These are phyloP conservation scores for Venturia asperata DNA, from an alignment of 2,329 filamentous ascomycete species.

Conservation along the genomic window DNA sequence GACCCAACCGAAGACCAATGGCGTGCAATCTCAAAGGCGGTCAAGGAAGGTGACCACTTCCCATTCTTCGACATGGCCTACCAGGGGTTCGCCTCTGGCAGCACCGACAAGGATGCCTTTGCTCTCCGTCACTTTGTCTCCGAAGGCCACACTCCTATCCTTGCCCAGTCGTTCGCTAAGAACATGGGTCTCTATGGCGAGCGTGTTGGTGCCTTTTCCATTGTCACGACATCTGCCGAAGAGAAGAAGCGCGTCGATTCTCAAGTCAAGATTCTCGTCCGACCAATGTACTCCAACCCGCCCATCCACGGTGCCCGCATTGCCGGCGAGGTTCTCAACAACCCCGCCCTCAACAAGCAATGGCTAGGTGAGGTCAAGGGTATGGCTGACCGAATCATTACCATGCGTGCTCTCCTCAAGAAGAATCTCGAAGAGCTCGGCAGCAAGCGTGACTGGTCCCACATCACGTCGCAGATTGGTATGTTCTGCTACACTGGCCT, in stretches of 20 bases:
- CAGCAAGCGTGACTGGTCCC: constrained; percentile 95
- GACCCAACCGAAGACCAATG: constrained; percentile 90
- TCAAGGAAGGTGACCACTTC: constrained; percentile 82
- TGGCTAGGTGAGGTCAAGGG: constrained; percentile 96
- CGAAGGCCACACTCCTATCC: constrained; percentile 79
- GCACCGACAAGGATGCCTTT: constrained; percentile 89
- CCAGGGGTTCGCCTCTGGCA: constrained; percentile 91
- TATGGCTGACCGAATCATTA: constrained; percentile 99
- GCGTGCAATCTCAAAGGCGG: constrained; percentile 77
- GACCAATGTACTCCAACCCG: constrained; percentile 96
- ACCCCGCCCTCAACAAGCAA: constrained; percentile 76
- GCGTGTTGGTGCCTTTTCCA: constrained; percentile 93
- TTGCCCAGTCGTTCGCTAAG: constrained; percentile 95
- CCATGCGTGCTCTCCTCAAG: constrained; percentile 91
- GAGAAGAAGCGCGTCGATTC: constrained; percentile 96
- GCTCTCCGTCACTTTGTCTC: constrained; percentile 88
- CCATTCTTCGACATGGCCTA: constrained; percentile 99
- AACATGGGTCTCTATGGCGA: constrained; percentile 99
- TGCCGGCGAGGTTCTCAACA: constrained; percentile 84
- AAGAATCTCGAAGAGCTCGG: constrained; percentile 90
- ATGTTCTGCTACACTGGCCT: constrained; percentile 99
- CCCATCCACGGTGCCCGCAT: constrained; percentile 94
- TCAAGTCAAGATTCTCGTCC: constrained; percentile 96
- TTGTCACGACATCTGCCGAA: constrained; percentile 74
- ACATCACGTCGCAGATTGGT: constrained; percentile 94